These are phyloP conservation scores for Chlorella sp. DNA, from an alignment of 139 green algal species.

Conservation along the genomic window DNA sequence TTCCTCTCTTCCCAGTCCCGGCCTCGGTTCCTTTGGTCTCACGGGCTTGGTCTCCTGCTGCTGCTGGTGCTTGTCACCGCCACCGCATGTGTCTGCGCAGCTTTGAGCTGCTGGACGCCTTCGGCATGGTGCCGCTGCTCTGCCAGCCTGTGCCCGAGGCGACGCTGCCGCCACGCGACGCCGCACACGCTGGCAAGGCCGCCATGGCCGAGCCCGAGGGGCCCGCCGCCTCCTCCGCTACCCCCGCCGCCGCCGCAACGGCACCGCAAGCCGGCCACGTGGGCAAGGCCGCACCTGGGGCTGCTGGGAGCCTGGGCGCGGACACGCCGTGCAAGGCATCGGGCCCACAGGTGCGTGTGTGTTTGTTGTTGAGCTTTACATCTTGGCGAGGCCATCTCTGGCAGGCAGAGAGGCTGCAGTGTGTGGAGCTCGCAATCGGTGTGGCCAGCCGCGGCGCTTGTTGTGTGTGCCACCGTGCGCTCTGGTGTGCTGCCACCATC, in stretches of 20 bases:
- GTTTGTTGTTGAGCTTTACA: too few relatives aligned
- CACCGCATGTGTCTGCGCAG: too few relatives aligned
- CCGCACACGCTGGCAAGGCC: neutral
- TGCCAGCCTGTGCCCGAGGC: too few relatives aligned
- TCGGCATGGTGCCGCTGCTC: neutral
- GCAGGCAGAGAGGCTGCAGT: too few relatives aligned
- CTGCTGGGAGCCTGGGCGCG: too few relatives aligned
- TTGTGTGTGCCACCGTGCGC: neutral
- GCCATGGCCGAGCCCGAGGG: neutral
- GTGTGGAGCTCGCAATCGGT: too few relatives aligned
- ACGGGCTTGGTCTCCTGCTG: neutral
- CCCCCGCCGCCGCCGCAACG: too few relatives aligned
- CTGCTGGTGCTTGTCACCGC: too few relatives aligned
- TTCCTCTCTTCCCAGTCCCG: neutral
- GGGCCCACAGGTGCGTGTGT: too few relatives aligned
- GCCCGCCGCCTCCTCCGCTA: too few relatives aligned
- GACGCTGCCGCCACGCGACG: neutral
- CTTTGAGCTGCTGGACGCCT: neutral
- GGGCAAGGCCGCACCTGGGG: neutral
- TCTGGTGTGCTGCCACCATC: neutral
- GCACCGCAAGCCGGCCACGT: neutral
- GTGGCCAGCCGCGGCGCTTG: neutral
- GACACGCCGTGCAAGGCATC: too few relatives aligned
- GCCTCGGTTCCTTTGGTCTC: neutral
- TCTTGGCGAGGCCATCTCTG: too few relatives aligned